Base-by-base conservation (phyloP, 345 rosid genomes). In the Ceriops tagal region DNA sequence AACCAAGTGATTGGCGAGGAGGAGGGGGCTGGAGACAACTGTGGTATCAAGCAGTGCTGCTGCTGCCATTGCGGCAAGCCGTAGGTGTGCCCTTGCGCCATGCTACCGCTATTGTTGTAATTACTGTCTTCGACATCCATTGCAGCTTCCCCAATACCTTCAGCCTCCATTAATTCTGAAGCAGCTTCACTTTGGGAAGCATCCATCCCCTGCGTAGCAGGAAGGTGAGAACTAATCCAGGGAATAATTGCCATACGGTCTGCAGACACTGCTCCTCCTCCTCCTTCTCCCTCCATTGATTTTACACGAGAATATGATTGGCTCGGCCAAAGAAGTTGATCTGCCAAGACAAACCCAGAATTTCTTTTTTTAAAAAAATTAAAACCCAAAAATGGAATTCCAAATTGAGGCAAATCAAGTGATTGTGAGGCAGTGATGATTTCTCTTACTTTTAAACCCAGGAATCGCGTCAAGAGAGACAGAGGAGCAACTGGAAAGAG, bases 1-100 rank as follows among this genome's bases (percentile, higher is more conserved):
- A 58, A 82, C 92, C 91, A 89, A 9, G 87, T 64, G 9, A 89
- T 76, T 16, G 92, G 89, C 37, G 87, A 66, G 15, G 87, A 66
- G 15, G 67, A 71, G 16, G 67, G 71, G 37, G 71, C 73, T 16
- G 66, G 81, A 24, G 91, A 83, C 28, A 75, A 69, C 18, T 79
- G 82, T 13, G 88, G 88, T 5, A 82, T 71, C 84, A 84, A 56
- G 79, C 92, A 89, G 61, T 87, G 90, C 28, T 77, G 83, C 61
- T 84, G 88, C 43, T 78, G 87, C 83, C 83, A 78, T 24, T 78
- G 87, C 43, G 70, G 81, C 19, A 79, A 58, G 6, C 82, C 72
- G 30, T 31, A 57, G 22, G 53, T 62, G 0, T 57, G 56, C 16
- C 28, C 68, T 74, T 13, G 65, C 56, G 19, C 75, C 6, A 30